Evolutionary conservation across 345 rosid genomes (phyloP), one percentile per base, ranked within the genome.

Genomic region (Nephelium lappaceum): DNA sequence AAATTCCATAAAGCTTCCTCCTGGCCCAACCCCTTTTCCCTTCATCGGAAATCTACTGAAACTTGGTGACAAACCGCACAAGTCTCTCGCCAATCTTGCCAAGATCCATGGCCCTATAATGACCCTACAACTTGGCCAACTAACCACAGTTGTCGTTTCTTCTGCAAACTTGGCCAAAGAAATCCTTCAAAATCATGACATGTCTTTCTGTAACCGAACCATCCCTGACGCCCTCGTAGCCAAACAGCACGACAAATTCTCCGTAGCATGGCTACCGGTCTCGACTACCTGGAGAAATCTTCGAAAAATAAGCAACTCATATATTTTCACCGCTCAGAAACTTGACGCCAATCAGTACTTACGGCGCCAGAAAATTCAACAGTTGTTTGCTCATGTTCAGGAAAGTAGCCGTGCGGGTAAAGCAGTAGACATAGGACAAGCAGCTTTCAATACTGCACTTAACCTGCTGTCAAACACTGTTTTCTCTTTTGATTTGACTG

Each of bases 131-230:
- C 82, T 89, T 2, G 90, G 94, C 36, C 36, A 53, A 24, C 23
- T 76, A 21, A 83, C 84, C 10, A 84, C 87, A 4, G 27, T 91
- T 15, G 85, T 87, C 15, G n/a, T 86, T 43, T 78, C 88, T 24
- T 91, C 88, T 11, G 78, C 82, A 1, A 75, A 25, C 11, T 42
- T 81, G 47, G 92, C 89, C 42, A 81, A 80, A 80, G 83, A 91
- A 62, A 79, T 83, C 71, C 85, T 87, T 25, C 83, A 86, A 60
- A 86, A 77, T 62, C 83, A 85, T 21, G 91, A 88, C 72, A 82
- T 67, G 19, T 39, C 67, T 21, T 71, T 88, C 65, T 82, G 73
- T 21, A 63, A 73, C 60, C 69, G 90, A 24, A 70, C 76, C 23
- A 16, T 78, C 57, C 76, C 66, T 3, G 89, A 85, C 38, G 72